phyloP scores from a whole-genome alignment of 148 eudicot species.

The Arctostaphylos glauca region DNA sequence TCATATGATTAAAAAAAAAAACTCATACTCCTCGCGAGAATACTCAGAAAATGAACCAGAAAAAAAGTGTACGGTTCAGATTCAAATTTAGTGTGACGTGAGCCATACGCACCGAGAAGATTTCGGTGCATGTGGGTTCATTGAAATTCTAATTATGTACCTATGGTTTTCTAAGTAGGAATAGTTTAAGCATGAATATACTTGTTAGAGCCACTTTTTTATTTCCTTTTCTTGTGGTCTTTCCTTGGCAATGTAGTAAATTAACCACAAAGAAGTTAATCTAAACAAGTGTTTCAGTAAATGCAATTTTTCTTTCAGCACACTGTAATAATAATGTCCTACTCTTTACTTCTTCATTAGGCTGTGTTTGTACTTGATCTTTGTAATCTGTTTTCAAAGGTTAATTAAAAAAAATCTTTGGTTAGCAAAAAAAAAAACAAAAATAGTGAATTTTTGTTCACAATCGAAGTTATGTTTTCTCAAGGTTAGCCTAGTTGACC shows the following conservation, averaged over 20 bases:
- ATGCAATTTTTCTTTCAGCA: slow-evolving; percentile 10
- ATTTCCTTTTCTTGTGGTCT: slow-evolving; percentile 5
- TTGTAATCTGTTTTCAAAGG: no score
- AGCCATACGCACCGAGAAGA: neutral
- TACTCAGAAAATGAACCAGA: neutral
- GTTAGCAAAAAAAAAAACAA: no score
- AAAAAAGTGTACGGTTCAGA: neutral
- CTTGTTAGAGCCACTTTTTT: slow-evolving; percentile 17
- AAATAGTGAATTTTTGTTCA: neutral
- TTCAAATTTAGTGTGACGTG: neutral
- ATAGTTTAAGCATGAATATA: slow-evolving; percentile 19
- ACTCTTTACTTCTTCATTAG: neutral
- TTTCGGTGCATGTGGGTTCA: neutral
- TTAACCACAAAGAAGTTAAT: slow-evolving; percentile 8
- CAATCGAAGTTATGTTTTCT: neutral
- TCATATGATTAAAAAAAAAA: neutral
- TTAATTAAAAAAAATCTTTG: no score
- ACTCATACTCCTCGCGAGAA: neutral
- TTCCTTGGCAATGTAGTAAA: slow-evolving; percentile 16
- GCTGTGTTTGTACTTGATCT: neutral
- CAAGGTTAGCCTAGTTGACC: no score
- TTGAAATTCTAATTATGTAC: neutral
- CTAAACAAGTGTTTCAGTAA: neutral
- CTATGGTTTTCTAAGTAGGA: slow-evolving; percentile 9
- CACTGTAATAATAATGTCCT: neutral